A percentile compares a stretch with the other conserved stretches of the same genome.
phyloP scores from a whole-genome alignment of 306 rosid species.

The Glycyrrhiza uralensis region DNA sequence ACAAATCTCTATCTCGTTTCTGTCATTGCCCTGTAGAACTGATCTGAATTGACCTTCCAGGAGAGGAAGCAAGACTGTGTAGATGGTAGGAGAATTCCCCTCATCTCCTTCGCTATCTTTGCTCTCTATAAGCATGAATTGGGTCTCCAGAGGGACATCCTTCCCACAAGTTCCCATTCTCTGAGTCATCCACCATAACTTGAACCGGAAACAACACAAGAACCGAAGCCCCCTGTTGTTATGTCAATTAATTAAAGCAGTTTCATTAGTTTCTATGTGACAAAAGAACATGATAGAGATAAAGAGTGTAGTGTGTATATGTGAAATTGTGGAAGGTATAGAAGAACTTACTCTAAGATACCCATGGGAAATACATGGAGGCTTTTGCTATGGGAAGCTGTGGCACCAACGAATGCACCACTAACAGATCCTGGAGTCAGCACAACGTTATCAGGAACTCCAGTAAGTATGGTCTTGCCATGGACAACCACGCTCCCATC shows the following conservation, averaged over 20 bases:
- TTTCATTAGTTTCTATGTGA: neutral
- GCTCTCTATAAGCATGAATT: conserved; percentile 87
- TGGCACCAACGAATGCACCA: conserved; percentile 86
- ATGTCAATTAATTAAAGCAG: neutral
- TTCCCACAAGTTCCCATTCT: conserved; percentile 86
- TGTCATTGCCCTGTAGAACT: conserved; percentile 86
- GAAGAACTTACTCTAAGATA: conserved; percentile 64
- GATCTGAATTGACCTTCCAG: conserved; percentile 91
- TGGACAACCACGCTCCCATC: conserved; percentile 85
- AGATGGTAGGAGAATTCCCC: conserved; percentile 54
- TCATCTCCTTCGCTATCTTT: conserved; percentile 46
- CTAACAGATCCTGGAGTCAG: conserved; percentile 60
- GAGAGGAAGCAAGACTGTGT: conserved; percentile 92
- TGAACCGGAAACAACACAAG: conserved; percentile 90
- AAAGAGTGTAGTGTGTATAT: too few relatives aligned
- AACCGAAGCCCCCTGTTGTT: conserved; percentile 65
- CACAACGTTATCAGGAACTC: conserved; percentile 78
- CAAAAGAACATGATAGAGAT: conserved; percentile 10
- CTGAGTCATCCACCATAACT: conserved; percentile 99
- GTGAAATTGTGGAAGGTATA: neutral
- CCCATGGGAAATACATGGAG: conserved; percentile 90
- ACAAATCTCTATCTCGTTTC: conserved; percentile 80
- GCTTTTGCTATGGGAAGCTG: conserved; percentile 62
- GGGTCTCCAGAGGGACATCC: conserved; percentile 94
- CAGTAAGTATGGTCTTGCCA: conserved; percentile 77